These are phyloP conservation scores for Phallus indusiatus DNA, from an alignment of 768 basidiomycete species.

Conservation along the genomic window DNA sequence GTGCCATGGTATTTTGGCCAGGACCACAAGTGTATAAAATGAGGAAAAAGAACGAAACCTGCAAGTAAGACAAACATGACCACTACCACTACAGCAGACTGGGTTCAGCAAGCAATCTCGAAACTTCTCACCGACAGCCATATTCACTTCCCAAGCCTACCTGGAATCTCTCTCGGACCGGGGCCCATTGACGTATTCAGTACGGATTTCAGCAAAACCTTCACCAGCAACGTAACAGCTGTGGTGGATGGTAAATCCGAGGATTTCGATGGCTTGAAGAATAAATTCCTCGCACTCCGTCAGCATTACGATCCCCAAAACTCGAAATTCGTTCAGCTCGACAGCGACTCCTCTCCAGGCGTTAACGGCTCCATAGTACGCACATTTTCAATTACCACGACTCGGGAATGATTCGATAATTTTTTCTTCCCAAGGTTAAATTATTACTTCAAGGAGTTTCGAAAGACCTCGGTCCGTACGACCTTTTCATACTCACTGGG, in stretches of 20 bases:
- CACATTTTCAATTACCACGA: background rate
- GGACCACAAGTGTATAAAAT: too few species aligned
- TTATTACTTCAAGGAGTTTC: background rate
- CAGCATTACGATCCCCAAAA: slow-evolving; percentile 4
- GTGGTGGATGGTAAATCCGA: background rate
- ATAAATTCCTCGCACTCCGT: slow-evolving; percentile 6
- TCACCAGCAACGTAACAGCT: slow-evolving; percentile 1
- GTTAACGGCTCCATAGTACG: background rate
- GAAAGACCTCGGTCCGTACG: background rate
- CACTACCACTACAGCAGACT: background rate
- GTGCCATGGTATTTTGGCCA: too few species aligned
- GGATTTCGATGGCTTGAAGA: background rate
- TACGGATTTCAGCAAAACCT: slow-evolving; percentile 3
- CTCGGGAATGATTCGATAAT: too few species aligned
- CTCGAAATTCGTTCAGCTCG: slow-evolving; percentile 1
- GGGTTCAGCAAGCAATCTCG: background rate
- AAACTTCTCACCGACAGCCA: background rate
- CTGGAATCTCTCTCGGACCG: background rate
- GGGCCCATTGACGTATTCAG: slow-evolving; percentile 7
- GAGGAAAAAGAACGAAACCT: too few species aligned
- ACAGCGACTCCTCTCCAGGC: background rate
- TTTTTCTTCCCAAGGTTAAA: background rate
- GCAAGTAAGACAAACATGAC: background rate
- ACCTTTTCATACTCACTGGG: background rate
- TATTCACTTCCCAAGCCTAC: background rate